phyloP scores from a whole-genome alignment of 2,329 filamentous ascomycete genomes.

The Rachicladosporium sp. region DNA sequence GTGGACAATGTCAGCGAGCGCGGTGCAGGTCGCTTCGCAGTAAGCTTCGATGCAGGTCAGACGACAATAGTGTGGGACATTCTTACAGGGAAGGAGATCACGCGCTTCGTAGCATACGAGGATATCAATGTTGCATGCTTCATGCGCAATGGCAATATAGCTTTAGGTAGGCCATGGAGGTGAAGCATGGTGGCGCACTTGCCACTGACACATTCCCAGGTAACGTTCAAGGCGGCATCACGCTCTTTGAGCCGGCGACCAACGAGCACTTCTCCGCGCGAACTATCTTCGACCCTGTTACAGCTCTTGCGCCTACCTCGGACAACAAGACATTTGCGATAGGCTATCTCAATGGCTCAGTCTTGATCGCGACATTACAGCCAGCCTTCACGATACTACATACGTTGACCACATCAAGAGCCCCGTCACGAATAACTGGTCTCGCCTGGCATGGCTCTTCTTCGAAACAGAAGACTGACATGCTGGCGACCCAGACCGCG shows the following conservation, averaged over 20 bases:
- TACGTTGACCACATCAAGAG: slow-evolving; percentile 71
- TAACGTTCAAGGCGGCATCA: slow-evolving; percentile 83
- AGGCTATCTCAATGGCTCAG: slow-evolving; percentile 93
- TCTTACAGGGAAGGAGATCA: slow-evolving; percentile 77
- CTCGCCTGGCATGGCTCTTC: slow-evolving; percentile 95
- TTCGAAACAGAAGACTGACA: slow-evolving; percentile 90
- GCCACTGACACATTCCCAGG: slow-evolving; percentile 56
- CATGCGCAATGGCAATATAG: slow-evolving; percentile 96
- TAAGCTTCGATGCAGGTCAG: slow-evolving; percentile 84
- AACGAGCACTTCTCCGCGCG: slow-evolving; percentile 84
- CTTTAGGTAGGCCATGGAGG: too few relatives aligned
- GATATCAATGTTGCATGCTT: slow-evolving; percentile 73
- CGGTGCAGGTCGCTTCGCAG: slow-evolving; percentile 71
- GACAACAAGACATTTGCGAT: slow-evolving; percentile 95
- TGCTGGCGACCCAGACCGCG: slow-evolving; percentile 84
- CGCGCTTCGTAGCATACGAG: slow-evolving; percentile 87
- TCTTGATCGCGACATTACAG: slow-evolving; percentile 77
- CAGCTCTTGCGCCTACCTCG: slow-evolving; percentile 74
- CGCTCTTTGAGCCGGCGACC: slow-evolving; percentile 84
- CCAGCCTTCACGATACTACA: slow-evolving; percentile 90
- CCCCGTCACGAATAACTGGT: slow-evolving; percentile 75
- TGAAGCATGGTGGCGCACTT: too few relatives aligned
- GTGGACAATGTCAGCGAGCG: slow-evolving; percentile 86
- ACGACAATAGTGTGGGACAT: slow-evolving; percentile 96
- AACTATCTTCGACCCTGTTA: slow-evolving; percentile 91